Evolutionary conservation across 257 asterid genomes (phyloP).

Genomic region (Agastache rugosa): DNA sequence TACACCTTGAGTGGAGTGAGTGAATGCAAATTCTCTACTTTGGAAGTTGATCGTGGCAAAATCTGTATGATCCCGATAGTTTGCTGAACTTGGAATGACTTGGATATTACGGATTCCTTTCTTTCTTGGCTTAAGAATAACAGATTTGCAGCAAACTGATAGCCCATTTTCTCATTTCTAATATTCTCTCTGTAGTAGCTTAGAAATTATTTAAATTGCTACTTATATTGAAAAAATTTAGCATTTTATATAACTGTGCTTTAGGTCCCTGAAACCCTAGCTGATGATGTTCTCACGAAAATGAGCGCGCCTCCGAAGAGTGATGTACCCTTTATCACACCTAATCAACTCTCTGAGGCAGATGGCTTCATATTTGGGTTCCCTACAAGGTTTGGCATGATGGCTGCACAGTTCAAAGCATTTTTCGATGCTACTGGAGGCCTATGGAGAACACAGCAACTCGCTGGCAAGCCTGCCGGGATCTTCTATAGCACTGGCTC

Average conservation of each 20-base stretch:
- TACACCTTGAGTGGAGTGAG: background rate
- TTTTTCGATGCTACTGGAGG: slow-evolving; percentile 86
- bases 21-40: slow-evolving; percentile 7
- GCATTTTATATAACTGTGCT: slow-evolving; percentile 18
- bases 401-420: slow-evolving; percentile 91
- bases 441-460: slow-evolving; percentile 84
- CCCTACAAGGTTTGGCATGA: slow-evolving; percentile 87
- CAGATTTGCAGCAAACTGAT: slow-evolving; percentile 20
- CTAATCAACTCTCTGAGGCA: slow-evolving; percentile 73
- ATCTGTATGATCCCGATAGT: background rate
- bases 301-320: slow-evolving; percentile 86
- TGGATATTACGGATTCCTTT: background rate
- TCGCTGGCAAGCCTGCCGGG: slow-evolving; percentile 92
- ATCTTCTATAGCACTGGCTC: slow-evolving; percentile 89
- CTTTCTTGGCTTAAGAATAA: background rate
- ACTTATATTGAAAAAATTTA: slow-evolving; percentile 5
- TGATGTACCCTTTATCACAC: slow-evolving; percentile 63
- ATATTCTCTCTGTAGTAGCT: background rate
- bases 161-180: background rate
- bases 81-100: background rate
- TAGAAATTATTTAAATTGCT: background rate
- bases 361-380: slow-evolving; percentile 84
- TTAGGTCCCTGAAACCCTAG: slow-evolving; percentile 78
- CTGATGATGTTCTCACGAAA: slow-evolving; percentile 72
- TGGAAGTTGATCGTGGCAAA: background rate